Base-by-base conservation (phyloP, 2,329 filamentous ascomycete genomes). In the Diaporthe humulicola region DNA sequence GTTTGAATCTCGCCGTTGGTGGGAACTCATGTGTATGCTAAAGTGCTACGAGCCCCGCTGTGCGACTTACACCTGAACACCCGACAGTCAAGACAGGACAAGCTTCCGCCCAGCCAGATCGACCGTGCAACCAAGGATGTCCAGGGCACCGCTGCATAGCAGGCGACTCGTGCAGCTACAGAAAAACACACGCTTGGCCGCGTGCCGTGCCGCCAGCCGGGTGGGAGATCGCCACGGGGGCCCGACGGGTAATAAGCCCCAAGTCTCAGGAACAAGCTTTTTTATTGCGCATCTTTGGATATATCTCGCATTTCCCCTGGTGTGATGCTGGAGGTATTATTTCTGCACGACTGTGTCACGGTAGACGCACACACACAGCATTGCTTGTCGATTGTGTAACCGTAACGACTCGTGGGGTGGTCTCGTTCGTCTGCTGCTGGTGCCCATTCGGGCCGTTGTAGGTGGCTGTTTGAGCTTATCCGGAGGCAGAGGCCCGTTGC, bases 21-120 rank as follows among this genome's bases (percentile, higher is more conserved):
- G n/a, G 14, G 14, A 52, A 25, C 28, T 22, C 17, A 56, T 22
- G 48, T 50, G 14, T 48, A 22, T 48, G 19, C 42, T n/a, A n/a
- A n/a, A n/a, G 19, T 48, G 42, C 6, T 48, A 19, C 45, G 22
- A 4, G 25, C 4, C 30, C 19, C 10, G 17, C 15, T n/a, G 30
- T 36, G 19, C 12, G 17, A 56, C 15, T 9, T 9, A 9, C 17
- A 28, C 15, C 28, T 30, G 52, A 9, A 36, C 33, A 36, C 33
- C 52, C 2, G 33, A 28, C n/a, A 4, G 22, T 33, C 6, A 42
- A 42, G 38, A 40, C 56, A 25, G 4, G 36, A 28, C 25, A 64
- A 64, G 58, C 60, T 45, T 64, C 40, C 22, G 60, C 60, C 60
- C 17, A 33, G 60, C 60, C 40, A 17, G 40, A 64, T 64, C 17